Percentiles rank a stretch among this genome's conserved stretches.
phyloP scores from a whole-genome alignment of 2,329 filamentous ascomycete species.

The Torrubiella hemipterigena region DNA sequence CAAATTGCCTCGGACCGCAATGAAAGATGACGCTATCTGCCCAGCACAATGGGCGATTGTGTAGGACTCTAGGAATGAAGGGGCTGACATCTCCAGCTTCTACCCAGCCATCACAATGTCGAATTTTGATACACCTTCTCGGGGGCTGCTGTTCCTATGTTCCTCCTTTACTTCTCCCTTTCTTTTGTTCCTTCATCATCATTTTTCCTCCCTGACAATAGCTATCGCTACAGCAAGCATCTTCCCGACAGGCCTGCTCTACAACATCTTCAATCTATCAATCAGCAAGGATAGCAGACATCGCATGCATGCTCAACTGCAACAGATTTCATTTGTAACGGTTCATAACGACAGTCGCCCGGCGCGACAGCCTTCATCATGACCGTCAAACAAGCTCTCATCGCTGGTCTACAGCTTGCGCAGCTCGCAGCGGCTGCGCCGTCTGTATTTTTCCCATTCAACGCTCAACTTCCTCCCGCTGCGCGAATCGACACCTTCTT shows the following conservation, averaged over 20 bases:
- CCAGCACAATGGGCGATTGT: constrained; percentile 3
- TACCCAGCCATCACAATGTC: constrained; percentile 18
- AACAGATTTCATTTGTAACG: neutral
- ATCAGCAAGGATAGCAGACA: neutral
- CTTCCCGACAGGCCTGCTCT: neutral
- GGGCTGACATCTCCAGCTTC: constrained; percentile 16
- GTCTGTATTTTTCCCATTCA: constrained; percentile 56
- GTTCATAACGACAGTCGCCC: too few species aligned
- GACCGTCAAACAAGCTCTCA: constrained; percentile 12
- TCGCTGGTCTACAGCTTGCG: constrained; percentile 10
- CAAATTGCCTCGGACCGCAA: constrained; percentile 19
- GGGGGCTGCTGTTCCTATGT: constrained; percentile 7
- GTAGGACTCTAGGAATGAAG: constrained; percentile 22
- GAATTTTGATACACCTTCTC: constrained; percentile 8
- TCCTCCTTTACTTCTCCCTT: constrained; percentile 6
- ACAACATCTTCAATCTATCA: too few species aligned
- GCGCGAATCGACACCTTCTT: constrained; percentile 58
- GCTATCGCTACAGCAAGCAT: neutral
- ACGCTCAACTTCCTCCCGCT: constrained; percentile 72
- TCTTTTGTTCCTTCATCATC: neutral
- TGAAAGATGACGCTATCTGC: constrained; percentile 11
- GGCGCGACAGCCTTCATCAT: constrained; percentile 14
- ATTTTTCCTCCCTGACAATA: neutral
- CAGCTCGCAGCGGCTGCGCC: constrained; percentile 25
- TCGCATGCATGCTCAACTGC: neutral